A percentile compares a stretch with the other conserved stretches of the same genome.
Evolutionary conservation across 768 basidiomycete species (phyloP).

Genomic region (Tulasnella sp.): DNA sequence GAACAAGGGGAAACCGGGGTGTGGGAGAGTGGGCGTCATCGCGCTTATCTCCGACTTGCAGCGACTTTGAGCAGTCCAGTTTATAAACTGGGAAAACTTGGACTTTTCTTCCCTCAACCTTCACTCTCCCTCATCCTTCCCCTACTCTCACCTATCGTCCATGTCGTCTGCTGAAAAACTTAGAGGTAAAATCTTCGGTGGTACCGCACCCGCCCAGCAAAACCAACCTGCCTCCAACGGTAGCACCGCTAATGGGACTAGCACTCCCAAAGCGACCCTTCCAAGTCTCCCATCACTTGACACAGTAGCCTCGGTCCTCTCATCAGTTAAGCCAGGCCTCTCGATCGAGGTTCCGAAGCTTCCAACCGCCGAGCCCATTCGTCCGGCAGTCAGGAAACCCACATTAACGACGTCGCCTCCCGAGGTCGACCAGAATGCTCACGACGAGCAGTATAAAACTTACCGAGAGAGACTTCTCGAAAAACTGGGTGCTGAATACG

Average conservation of each 20-base stretch:
- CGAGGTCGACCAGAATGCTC: background rate
- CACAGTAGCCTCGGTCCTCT: constrained; percentile 24
- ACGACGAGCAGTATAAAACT: constrained; percentile 22
- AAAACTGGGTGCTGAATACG: constrained; percentile 60
- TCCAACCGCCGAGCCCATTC: constrained; percentile 18
- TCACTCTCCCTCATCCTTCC: background rate
- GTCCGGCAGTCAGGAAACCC: background rate
- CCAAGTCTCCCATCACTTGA: constrained; percentile 9
- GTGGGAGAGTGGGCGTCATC: background rate
- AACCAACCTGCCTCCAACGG: background rate
- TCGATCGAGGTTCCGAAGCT: constrained; percentile 69
- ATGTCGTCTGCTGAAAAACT: constrained; percentile 7
- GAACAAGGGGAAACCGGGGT: background rate
- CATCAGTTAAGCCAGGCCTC: constrained; percentile 32
- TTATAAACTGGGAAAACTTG: background rate
- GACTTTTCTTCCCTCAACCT: background rate
- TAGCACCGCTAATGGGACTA: background rate
- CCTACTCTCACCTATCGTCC: background rate
- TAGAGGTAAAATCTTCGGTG: background rate
- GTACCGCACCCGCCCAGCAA: background rate
- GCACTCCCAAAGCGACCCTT: background rate
- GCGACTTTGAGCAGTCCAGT: background rate
- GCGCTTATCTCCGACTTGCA: background rate
- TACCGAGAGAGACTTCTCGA: constrained; percentile 62
- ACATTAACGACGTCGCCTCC: background rate